phyloP scores from a whole-genome alignment of 306 rosid genomes.

The Crataegus laevigata region DNA sequence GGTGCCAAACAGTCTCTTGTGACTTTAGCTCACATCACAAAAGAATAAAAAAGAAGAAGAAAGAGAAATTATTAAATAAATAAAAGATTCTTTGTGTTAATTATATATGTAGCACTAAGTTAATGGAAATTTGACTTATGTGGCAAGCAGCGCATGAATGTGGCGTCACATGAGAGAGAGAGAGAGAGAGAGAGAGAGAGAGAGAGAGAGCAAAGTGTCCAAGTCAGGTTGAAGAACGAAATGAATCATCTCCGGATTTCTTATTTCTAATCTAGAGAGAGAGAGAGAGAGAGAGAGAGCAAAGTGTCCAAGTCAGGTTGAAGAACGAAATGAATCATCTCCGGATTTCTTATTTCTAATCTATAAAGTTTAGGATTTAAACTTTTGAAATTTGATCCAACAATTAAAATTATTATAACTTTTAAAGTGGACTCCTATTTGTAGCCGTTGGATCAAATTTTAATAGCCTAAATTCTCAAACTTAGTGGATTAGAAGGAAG shows the following conservation, averaged over 20 bases:
- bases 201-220: neutral
- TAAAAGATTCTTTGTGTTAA: neutral
- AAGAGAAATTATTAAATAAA: neutral
- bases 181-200: too few species aligned
- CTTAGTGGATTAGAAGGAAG: too few species aligned
- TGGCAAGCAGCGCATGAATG: neutral
- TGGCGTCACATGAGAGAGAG: too few species aligned
- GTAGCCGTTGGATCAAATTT: fast-evolving
- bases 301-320: neutral
- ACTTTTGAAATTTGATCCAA: too few species aligned
- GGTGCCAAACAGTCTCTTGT: neutral
- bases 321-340: too few species aligned
- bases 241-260: too few species aligned
- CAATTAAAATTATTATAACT: too few species aligned
- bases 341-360: too few species aligned
- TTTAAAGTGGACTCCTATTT: fast-evolving
- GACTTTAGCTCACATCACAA: neutral
- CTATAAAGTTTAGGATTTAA: fast-evolving
- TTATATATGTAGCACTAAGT: neutral
- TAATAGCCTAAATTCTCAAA: fast-evolving
- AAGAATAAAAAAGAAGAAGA: neutral
- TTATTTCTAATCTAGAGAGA: too few species aligned
- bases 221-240: neutral
- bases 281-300: neutral
- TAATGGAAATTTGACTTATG: neutral